Conservation (phyloP, 176 grass and related monocot species). For the Zizania latifolia region DNA sequence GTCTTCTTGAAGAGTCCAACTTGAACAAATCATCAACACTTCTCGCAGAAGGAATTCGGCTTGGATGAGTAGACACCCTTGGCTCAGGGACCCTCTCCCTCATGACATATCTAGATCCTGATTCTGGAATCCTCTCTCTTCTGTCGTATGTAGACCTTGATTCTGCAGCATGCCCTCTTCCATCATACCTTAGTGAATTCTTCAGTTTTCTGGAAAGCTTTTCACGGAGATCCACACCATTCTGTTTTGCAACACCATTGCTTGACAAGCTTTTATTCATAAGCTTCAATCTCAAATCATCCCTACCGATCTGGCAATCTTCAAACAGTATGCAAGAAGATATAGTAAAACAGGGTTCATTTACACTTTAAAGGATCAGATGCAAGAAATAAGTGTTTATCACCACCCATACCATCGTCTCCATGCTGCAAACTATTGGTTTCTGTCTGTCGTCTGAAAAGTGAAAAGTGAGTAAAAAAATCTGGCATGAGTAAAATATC, state of each 20-base stretch:
- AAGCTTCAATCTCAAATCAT: slow-evolving; percentile 83
- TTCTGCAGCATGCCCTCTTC: slow-evolving; percentile 35
- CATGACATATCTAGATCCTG: slow-evolving; percentile 32
- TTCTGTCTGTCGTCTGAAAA: slow-evolving; percentile 53
- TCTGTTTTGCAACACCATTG: slow-evolving; percentile 34
- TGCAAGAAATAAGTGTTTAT: slow-evolving; percentile 28
- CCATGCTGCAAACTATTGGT: slow-evolving; percentile 27
- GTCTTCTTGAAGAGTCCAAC: slow-evolving; percentile 38
- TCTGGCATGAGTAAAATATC: not conserved
- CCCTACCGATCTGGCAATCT: slow-evolving; percentile 40
- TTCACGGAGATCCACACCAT: slow-evolving; percentile 65
- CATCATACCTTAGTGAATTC: slow-evolving; percentile 27
- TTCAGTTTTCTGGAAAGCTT: slow-evolving; percentile 57
- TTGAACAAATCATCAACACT: slow-evolving; percentile 44
- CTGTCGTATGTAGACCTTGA: slow-evolving; percentile 37
- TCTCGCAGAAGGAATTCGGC: slow-evolving; percentile 49
- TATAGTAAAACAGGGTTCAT: slow-evolving; percentile 2
- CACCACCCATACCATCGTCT: slow-evolving; percentile 38
- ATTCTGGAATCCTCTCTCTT: slow-evolving; percentile 22
- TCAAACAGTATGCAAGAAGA: slow-evolving; percentile 40
- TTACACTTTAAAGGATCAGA: slow-evolving; percentile 18
- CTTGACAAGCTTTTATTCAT: slow-evolving; percentile 52
- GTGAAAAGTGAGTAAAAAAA: slow-evolving; percentile 25
- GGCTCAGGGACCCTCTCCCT: slow-evolving; percentile 32
- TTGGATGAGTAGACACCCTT: slow-evolving; percentile 36